Evolutionary conservation across 768 basidiomycete genomes (phyloP).

Genomic region (Suillus spraguei): DNA sequence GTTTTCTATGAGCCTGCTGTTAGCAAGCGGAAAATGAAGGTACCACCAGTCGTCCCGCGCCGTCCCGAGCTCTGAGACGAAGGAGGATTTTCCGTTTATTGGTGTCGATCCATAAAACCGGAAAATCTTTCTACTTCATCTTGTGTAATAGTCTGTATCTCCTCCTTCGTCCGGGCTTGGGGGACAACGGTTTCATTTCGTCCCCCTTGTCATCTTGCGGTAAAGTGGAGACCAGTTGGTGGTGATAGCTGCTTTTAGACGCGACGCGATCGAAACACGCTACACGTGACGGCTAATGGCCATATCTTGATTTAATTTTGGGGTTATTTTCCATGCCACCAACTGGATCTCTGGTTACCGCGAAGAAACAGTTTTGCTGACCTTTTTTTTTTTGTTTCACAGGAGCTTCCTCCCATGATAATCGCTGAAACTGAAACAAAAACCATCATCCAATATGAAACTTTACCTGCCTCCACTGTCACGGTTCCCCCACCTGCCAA

Average conservation of each 20-base stretch:
- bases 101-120: slow-evolving; percentile 31
- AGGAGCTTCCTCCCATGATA: slow-evolving; percentile 46
- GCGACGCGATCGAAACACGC: slow-evolving; percentile 31
- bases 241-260: slow-evolving; percentile 31
- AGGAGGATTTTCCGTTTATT: slow-evolving; percentile 62
- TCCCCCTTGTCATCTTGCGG: slow-evolving; percentile 68
- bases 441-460: slow-evolving; percentile 56
- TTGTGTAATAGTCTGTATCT: slow-evolving; percentile 74
- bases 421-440: slow-evolving; percentile 61
- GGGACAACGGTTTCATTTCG: slow-evolving; percentile 77
- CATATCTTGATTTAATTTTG: slow-evolving; percentile 29
- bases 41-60: slow-evolving; percentile 83
- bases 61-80: slow-evolving; percentile 95
- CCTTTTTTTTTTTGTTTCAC: slow-evolving; percentile 24
- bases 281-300: slow-evolving; percentile 34
- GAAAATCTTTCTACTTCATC: slow-evolving; percentile 37
- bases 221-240: slow-evolving; percentile 41
- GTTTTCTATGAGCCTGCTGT: slow-evolving; percentile 73
- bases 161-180: slow-evolving; percentile 92
- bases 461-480: slow-evolving; percentile 60
- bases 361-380: slow-evolving; percentile 37
- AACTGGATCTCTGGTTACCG: slow-evolving; percentile 41
- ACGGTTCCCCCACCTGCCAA: slow-evolving; percentile 77
- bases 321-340: slow-evolving; percentile 30
- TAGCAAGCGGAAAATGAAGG: slow-evolving; percentile 83